Base-by-base conservation (phyloP, 129 eudicot genomes). In the Centrapalus pauciflorus region DNA sequence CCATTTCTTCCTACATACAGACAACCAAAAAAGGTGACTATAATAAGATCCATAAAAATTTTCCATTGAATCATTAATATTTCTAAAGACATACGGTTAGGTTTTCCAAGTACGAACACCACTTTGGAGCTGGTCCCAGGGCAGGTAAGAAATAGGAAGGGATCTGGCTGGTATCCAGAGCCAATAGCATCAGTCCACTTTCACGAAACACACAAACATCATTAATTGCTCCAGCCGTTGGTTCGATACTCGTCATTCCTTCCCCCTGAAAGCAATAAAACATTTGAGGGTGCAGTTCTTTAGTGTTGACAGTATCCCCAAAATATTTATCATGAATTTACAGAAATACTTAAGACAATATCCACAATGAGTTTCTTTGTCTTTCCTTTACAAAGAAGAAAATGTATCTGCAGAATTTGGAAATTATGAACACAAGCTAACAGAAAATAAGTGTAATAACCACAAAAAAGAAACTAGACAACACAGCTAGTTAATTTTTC, bases 91-190 rank as follows among this genome's bases (percentile, higher is more conserved):
- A 48, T 76, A 93, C 98, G 13, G 98, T 93, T 67, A 93, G 38
- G 77, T 82, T 85, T 63, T 93, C 98, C 30, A 93, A 69, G 77
- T 78, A 84, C 7, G 98, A 86, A 61, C 96, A 89, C 98, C 98
- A 93, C 81, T 86, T 88, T 23, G 98, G 98, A 67, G 98, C 96
- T 32, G 98, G 96, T 28, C 98, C 98, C 70, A 93, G 88, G 48
- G 95, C 81, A 45, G 98, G 98, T 67, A 93, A 70, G 64, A 88
- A 89, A 70, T 89, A 93, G 32, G 95, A 88, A 4, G 98, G 98
- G 58, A 93, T 88, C 67, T 85, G 95, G 67, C 90, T 78, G 65
- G 77, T 77, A 77, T 93, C 98, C 35, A 93, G 68, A 49, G 96
- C 98, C 84, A 93, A 79, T 69, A 83, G 66, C 73, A 93, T 82